A percentile compares a stretch with the other conserved stretches of the same genome.
phyloP scores from a whole-genome alignment of 116 monocot species.

The Cymodocea nodosa region DNA sequence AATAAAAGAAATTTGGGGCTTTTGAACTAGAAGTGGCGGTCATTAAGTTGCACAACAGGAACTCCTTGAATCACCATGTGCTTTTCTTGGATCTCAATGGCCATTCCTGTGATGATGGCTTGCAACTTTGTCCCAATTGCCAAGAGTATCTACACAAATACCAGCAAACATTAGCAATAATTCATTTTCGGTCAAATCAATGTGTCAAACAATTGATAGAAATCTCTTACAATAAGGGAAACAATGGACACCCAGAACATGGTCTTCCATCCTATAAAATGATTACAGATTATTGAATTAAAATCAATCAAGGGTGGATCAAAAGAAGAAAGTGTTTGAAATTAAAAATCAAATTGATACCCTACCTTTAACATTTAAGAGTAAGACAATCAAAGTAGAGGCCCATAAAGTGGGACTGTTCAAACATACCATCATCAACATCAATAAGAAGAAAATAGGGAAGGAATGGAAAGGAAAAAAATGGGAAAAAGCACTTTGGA shows the following conservation, averaged over 20 bases:
- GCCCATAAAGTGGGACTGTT: conserved; percentile 60
- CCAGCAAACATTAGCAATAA: no score
- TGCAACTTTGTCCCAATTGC: conserved; percentile 26
- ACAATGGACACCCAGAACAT: conserved; percentile 63
- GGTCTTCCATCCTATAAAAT: conserved; percentile 53
- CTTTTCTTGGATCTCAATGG: conserved; percentile 18
- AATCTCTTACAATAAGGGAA: conserved; percentile 45
- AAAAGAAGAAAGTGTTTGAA: not conserved
- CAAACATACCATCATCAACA: not conserved
- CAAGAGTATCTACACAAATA: conserved; percentile 8
- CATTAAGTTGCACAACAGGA: conserved; percentile 14
- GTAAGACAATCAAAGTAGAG: conserved; percentile 61
- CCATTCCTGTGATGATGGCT: conserved; percentile 23
- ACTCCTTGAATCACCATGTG: conserved; percentile 21
- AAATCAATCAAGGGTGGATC: not conserved
- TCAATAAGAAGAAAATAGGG: no score
- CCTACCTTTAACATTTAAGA: conserved; percentile 77
- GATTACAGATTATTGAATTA: not conserved
- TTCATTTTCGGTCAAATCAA: no score
- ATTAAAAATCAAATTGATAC: not conserved
- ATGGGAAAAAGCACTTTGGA: no score
- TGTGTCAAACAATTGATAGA: no score
- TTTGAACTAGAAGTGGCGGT: conserved; percentile 19
- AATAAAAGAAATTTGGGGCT: conserved; percentile 9
- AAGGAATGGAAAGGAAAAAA: no score